Conservation (phyloP, 768 basidiomycete genomes). For the Mycena leptocephala region DNA sequence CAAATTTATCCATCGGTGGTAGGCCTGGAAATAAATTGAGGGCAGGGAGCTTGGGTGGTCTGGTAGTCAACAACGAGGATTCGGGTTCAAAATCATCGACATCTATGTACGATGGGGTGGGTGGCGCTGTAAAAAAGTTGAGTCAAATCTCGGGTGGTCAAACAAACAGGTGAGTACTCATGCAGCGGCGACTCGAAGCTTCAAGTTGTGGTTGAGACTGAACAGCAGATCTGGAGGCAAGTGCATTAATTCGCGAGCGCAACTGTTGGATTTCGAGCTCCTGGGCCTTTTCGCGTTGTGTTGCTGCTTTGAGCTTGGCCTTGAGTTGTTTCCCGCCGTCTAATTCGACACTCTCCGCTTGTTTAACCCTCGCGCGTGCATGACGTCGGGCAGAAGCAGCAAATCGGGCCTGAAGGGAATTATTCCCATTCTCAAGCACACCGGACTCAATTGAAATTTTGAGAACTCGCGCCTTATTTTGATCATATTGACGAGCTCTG, state of each 20-base stretch:
- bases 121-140: background rate
- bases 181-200: too few species aligned
- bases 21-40: background rate
- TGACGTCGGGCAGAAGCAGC: background rate
- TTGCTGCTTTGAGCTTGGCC: background rate
- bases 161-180: background rate
- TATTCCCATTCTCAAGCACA: background rate
- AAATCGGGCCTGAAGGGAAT: background rate
- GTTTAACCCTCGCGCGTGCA: background rate
- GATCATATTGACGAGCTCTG: conserved; percentile 1
- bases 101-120: background rate
- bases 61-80: background rate
- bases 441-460: background rate
- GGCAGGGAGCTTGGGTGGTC: background rate
- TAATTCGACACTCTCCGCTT: background rate
- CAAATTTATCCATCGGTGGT: background rate
- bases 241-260: too few species aligned
- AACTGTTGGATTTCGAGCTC: background rate
- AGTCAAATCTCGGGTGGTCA: background rate
- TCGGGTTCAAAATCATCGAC: background rate
- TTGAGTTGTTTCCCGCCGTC: background rate
- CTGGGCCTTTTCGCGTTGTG: background rate
- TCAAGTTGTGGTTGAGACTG: too few species aligned
- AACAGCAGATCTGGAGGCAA: too few species aligned
- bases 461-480: background rate